Evolutionary conservation across 768 basidiomycete genomes (phyloP), one percentile per base, ranked within the genome.

Genomic region (Mycena alexandri): DNA sequence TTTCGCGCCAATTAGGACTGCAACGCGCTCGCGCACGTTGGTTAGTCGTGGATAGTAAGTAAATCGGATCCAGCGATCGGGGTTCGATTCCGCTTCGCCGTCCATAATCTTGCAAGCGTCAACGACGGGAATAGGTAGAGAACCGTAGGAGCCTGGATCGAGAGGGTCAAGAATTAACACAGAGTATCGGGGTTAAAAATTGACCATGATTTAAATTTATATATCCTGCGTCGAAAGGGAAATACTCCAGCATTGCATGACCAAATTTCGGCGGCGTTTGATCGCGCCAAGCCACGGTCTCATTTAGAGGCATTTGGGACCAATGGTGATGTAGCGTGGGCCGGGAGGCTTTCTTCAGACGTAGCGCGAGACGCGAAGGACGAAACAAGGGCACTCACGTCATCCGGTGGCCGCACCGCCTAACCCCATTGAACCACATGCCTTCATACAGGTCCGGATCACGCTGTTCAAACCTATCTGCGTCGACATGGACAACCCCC

Each of bases 121-220:
- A 19, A 78, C 74, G 17, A 89, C 88, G 7, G 86, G 83, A 5
- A 72, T 74, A 0, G 88, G 85, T 0, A 83, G 69, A 8, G 86
- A 82, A 5, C 88, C 88, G 61, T 81, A 88, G 1, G 87, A 82
- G 19, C 87, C 87, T 87, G 62, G 25, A 50, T 2, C 5, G 34
- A 24, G 10, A 53, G 65, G 36, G 65, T 75, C 46, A 47, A 19
- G 14, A 41, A 38, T 50, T 9, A n/a, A 22, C n/a, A 7, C 21
- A n/a, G 0, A 2, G 56, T 76, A 22, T 8, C 67, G 64, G n/a
- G 24, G 53, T 44, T 67, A 17, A 67, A 55, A 78, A 41, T 69
- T 72, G 77, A 76, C 86, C 86, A 5, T 84, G 80, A 61, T 82
- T 85, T 16, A 81, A 70, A 62, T 87, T 86, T 14, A 77, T 75